Base-by-base conservation (phyloP, 116 monocot species). In the Papilionanthe hybrid region DNA sequence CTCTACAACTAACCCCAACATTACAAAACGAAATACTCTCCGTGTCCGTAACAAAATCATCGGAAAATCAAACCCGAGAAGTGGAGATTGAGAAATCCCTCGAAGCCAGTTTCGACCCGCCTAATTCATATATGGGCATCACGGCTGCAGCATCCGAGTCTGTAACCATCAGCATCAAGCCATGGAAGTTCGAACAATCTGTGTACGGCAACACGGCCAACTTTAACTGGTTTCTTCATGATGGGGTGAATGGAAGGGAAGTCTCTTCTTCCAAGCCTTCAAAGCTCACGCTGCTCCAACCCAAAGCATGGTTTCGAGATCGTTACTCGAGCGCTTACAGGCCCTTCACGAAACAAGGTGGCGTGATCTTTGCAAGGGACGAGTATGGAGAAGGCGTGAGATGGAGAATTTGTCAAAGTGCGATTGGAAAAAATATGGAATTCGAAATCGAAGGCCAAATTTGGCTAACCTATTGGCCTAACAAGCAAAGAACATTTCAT, bases 391-490 rank as follows among this genome's bases (percentile, higher is more conserved):
- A 94, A 12, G 86, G 75, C 42, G 88, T 94, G 49, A 56, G 83
- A 55, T 92, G 94, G 94, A 92, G 92, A 73, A 6, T 94, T 60
- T 80, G 85, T 55, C 50, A 63, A 49, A 63, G 53, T 58, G 83
- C 88, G 8, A 9, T 76, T 8, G 86, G 90, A 29, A 82, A 82
- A 29, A 82, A 37, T 9, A 90, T 90, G 87, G 89, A 92, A 72
- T 95, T 92, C 92, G 92, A 95, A 60, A 84, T 92, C 45, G 82
- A 49, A 79, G 95, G 95, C 7, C 78, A 75, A 67, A 85, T 95
- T 78, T 89, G 95, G 90, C 32, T 92, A 45, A 95, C 89, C 42
- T 95, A 92, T 30, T 92, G 89, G 92, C 95, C 92, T 22, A 95
- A 95, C 80, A 90, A 89, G 72, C 89, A 82, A 44, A 84, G 79